Base-by-base conservation (phyloP, 495 filamentous ascomycete species). In the Penicillium fimorum region DNA sequence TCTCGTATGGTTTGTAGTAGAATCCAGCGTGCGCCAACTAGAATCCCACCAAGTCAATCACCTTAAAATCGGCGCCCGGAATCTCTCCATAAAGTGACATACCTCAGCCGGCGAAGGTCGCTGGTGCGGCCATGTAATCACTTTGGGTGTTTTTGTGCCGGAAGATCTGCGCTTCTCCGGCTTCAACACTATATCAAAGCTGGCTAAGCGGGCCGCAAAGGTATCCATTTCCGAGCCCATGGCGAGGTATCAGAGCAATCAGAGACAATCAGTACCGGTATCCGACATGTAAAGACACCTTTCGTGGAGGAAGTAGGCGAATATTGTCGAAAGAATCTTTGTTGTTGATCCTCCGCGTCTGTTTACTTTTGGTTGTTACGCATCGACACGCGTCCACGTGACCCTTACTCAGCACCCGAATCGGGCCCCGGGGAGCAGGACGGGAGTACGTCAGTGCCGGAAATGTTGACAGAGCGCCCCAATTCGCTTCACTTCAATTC, bases 21-120 rank as follows among this genome's bases (percentile, higher is more conserved):
- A 98, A 95, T 9, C 94, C 94, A 55, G 93, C 94, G 62, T 83
- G 81, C 8, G 93, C 94, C 64, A 97, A 84, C 89, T 95, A 63
- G 12, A 59, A 46, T 13, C n/a, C 47, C n/a, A 41, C 61, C 46
- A 18, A 67, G 59, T 60, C 30, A 62, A 63, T 52, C 7, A 18
- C 30, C 43, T 63, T 55, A 58, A 40, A 22, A 37, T 15, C 1
- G 18, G 40, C n/a, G 12, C 22, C 33, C 4, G 5, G 18, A 10
- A 29, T 45, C 15, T n/a, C 22, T 17, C 24, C 24, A 4, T n/a
- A 8, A 20, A 0, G 5, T 18, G 33, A 71, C 80, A 59, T 73
- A 92, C 88, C 64, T 87, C 79, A 53, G 81, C 79, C 17, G 88
- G 80, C 0, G 84, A 77, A 11, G 88, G 81, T 32, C 72, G 79